Conservation (phyloP, 164 flowering plant species). For the Magnolia changhungtana region DNA sequence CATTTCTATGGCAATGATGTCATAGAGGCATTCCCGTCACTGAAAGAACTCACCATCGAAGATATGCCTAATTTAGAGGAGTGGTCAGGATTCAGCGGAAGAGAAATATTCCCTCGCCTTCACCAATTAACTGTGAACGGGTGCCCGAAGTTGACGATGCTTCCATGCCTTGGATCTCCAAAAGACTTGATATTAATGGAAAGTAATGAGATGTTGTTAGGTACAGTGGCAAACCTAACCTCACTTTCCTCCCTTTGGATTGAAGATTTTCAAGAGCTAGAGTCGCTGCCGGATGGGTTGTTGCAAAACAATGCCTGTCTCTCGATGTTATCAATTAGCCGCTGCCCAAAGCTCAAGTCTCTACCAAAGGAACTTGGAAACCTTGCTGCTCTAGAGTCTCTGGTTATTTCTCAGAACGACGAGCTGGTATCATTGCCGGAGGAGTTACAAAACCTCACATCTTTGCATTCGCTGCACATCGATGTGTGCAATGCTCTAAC, state of each 20-base stretch:
- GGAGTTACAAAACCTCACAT: neutral
- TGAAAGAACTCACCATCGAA: neutral
- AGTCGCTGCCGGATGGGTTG: slow-evolving; percentile 9
- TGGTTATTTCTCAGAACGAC: neutral
- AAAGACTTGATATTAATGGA: neutral
- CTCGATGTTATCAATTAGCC: neutral
- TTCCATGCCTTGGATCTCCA: neutral
- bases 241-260: neutral
- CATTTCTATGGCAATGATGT: neutral
- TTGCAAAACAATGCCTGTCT: slow-evolving; percentile 1
- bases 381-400: neutral
- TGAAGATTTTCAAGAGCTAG: neutral
- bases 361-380: slow-evolving; percentile 7
- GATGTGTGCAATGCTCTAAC: neutral
- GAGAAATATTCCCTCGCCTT: neutral
- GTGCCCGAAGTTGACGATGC: neutral
- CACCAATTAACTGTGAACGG: neutral
- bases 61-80: slow-evolving; percentile 3
- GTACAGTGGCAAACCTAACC: neutral
- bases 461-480: neutral
- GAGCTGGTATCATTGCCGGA: neutral
- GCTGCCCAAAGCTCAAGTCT: neutral
- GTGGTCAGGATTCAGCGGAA: neutral
- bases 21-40: neutral
- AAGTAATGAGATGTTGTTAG: neutral